phyloP scores from a whole-genome alignment of 2,329 filamentous ascomycete species.

The Xylaria sp. region DNA sequence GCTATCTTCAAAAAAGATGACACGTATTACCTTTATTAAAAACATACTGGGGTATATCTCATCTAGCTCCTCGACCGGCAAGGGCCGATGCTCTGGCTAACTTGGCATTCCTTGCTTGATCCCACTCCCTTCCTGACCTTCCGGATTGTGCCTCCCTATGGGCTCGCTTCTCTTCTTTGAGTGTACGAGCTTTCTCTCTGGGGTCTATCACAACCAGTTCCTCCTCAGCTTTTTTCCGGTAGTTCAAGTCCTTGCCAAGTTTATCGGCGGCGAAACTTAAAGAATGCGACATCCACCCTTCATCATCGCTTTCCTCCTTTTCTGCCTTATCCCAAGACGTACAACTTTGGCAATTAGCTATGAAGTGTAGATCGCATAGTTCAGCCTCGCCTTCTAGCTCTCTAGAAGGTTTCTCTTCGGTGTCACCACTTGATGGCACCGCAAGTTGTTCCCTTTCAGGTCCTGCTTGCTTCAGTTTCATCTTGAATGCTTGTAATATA shows the following conservation, averaged over 20 bases:
- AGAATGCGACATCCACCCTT: conserved; percentile 86
- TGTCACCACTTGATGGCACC: conserved; percentile 38
- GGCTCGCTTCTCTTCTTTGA: conserved; percentile 72
- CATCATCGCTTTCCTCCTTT: conserved; percentile 65
- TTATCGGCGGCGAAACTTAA: conserved; percentile 90
- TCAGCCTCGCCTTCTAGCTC: conserved; percentile 74
- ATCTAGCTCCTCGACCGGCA: conserved; percentile 68
- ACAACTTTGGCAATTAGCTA: conserved; percentile 94
- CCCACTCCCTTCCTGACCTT: conserved; percentile 66
- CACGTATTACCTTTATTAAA: conserved; percentile 8
- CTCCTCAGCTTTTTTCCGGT: conserved; percentile 91
- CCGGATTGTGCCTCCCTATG: conserved; percentile 66
- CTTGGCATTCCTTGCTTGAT: conserved; percentile 68
- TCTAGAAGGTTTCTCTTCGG: conserved; percentile 44
- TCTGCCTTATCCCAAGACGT: conserved; percentile 78
- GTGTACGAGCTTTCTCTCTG: conserved; percentile 79
- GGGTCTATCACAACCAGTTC: conserved; percentile 95
- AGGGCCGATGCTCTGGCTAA: conserved; percentile 64
- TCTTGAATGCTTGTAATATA: conserved; percentile 81
- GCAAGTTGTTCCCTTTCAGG: conserved; percentile 50
- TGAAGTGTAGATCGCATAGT: conserved; percentile 94
- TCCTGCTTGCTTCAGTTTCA: conserved; percentile 71
- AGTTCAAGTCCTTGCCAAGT: conserved; percentile 89
- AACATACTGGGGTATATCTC: conserved; percentile 33
- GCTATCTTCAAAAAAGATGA: neutral